Evolutionary conservation across 768 basidiomycete genomes (phyloP), one percentile per base, ranked within the genome.

Genomic region (Porphyrellus cyaneotinctus): DNA sequence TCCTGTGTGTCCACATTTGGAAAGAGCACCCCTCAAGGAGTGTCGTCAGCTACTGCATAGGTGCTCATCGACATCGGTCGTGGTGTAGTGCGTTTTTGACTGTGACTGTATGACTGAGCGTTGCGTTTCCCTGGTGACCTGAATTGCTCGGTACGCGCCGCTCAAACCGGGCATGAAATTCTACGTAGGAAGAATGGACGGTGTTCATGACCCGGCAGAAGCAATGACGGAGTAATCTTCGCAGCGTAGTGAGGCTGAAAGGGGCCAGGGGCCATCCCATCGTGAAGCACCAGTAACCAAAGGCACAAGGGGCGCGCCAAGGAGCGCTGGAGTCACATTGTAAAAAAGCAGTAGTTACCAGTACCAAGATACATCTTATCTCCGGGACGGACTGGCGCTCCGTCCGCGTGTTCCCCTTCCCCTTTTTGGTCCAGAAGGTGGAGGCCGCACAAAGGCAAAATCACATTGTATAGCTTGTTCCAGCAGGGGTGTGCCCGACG

Each of bases 381-480:
- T 80, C 56, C 82, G 77, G 36, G 78, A 76, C 10, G 91, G 91
- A 63, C 91, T 93, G 5, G 89, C 89, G 65, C 91, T 92, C 51
- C 91, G 85, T 15, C 75, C 78, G 12, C 80, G 74, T 11, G 74
- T 73, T 20, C 73, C 75, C 58, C 88, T 77, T 14, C 85, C 84
- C 61, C 87, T 89, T 70, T 86, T 88, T 6, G 88, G 90, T 1
- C 87, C 90, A 8, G 86, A 78, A 2, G 91, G 88, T 13, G 84
- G 80, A 28, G 94, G 91, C 11, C 91, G 81, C 20, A 94, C 87
- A 64, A 97, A 97, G 0, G 89, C 91, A 67, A 91, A 97, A 64
- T 97, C 95, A 62, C 91, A 95, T 58, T 88, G 83, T 39, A 98
- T 77, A 17, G 71, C 74, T 72, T 98, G 92, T 64, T 97, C 97